Percentiles rank a stretch among this genome's conserved stretches.
Evolutionary conservation across 2,329 filamentous ascomycete species (phyloP).

Genomic region (Trichoderma sp.): DNA sequence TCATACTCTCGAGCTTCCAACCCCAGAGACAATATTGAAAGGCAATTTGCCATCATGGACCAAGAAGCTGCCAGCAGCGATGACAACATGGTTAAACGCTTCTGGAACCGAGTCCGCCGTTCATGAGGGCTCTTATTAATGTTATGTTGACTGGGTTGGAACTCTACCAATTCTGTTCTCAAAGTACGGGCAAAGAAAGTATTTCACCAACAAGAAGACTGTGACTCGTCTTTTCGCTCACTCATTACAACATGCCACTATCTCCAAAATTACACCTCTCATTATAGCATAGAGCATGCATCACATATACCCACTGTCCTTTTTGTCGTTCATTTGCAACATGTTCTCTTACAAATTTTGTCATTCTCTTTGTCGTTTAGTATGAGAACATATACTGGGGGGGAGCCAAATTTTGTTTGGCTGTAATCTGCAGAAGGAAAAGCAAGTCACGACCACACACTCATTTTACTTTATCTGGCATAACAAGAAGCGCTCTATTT

Average conservation of each 20-base stretch:
- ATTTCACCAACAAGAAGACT: background rate
- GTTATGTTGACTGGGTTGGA: background rate
- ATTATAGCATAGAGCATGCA: constrained; percentile 4
- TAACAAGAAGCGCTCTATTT: background rate
- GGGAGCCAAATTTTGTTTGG: background rate
- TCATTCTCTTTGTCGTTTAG: background rate
- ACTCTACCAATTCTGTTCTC: background rate
- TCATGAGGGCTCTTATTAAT: constrained; percentile 25
- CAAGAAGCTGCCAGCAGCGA: constrained; percentile 44
- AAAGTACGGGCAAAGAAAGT: background rate
- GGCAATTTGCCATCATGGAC: constrained; percentile 53
- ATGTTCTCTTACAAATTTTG: background rate
- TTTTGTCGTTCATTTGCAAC: background rate
- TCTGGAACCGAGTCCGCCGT: constrained; percentile 62
- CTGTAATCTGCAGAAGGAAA: background rate
- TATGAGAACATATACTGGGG: background rate
- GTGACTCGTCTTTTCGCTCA: background rate
- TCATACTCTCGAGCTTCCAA: constrained; percentile 35
- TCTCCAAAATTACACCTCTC: constrained; percentile 1
- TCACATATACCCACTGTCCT: constrained; percentile 10
- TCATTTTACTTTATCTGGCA: constrained; percentile 12
- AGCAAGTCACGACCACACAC: background rate
- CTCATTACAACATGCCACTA: constrained; percentile 1
- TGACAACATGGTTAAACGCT: constrained; percentile 57
- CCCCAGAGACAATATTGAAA: constrained; percentile 54